These are phyloP conservation scores for Fragosphaeria purpurea DNA, from an alignment of 2,329 filamentous ascomycete genomes.

Conservation along the genomic window DNA sequence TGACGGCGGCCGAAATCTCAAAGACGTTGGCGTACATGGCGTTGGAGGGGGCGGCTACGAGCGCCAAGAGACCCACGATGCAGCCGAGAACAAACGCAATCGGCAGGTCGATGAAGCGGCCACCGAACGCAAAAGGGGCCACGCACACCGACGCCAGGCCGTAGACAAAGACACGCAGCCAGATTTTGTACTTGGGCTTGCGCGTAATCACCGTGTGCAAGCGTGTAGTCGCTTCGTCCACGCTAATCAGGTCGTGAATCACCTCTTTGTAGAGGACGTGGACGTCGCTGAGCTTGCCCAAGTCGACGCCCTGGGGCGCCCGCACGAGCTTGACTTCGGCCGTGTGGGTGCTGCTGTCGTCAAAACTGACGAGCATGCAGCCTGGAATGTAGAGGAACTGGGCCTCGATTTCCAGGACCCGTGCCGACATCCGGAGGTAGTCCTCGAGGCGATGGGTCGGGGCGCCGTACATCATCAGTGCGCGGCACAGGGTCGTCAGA, in stretches of 20 bases:
- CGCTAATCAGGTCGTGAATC: slow-evolving; percentile 64
- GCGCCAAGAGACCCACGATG: slow-evolving; percentile 63
- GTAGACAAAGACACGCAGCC: slow-evolving; percentile 55
- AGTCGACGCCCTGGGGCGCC: slow-evolving; percentile 57
- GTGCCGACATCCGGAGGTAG: slow-evolving; percentile 81
- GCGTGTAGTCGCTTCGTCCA: slow-evolving; percentile 56
- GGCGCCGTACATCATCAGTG: slow-evolving; percentile 82
- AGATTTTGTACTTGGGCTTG: slow-evolving; percentile 37
- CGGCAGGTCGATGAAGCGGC: slow-evolving; percentile 67
- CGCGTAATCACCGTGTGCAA: slow-evolving; percentile 45
- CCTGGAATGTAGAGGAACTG: slow-evolving; percentile 86
- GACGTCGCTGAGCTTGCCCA: slow-evolving; percentile 63
- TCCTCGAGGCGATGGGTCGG: slow-evolving; percentile 87
- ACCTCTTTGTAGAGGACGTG: slow-evolving; percentile 75
- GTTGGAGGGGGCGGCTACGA: slow-evolving; percentile 61
- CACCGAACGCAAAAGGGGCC: slow-evolving; percentile 70
- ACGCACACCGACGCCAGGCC: slow-evolving; percentile 68
- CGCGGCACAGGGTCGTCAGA: slow-evolving; percentile 72
- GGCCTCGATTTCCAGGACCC: slow-evolving; percentile 79
- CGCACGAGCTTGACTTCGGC: slow-evolving; percentile 71
- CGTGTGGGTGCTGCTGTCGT: slow-evolving; percentile 61
- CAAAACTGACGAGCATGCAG: slow-evolving; percentile 92
- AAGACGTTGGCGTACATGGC: slow-evolving; percentile 48
- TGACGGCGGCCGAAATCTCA: slow-evolving; percentile 40
- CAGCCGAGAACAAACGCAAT: slow-evolving; percentile 67